phyloP scores from a whole-genome alignment of 495 filamentous ascomycete species.

The Tuber indicum region DNA sequence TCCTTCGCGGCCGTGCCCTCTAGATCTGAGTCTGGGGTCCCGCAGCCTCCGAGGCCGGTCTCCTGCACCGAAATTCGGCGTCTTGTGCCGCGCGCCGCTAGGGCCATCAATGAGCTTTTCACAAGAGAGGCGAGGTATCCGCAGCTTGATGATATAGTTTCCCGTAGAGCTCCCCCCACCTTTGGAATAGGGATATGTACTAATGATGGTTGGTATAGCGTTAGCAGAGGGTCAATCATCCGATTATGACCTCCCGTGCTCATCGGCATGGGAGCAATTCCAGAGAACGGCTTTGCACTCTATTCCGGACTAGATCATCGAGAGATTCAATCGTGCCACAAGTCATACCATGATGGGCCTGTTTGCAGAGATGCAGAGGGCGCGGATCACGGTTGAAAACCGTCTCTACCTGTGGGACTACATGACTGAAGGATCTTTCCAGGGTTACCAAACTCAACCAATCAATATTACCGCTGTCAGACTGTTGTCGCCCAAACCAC shows the following conservation, averaged over 20 bases:
- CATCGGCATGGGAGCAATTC: slow-evolving; percentile 77
- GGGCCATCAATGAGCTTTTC: slow-evolving; percentile 74
- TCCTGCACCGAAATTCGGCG: slow-evolving; percentile 45
- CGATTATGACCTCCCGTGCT: slow-evolving; percentile 71
- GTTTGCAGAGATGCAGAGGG: slow-evolving; percentile 86
- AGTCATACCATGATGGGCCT: slow-evolving; percentile 83
- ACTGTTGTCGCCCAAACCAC: slow-evolving; percentile 63
- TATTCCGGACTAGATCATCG: slow-evolving; percentile 81
- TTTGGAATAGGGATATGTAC: not conserved
- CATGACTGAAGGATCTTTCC: slow-evolving; percentile 47
- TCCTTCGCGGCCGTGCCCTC: slow-evolving; percentile 7
- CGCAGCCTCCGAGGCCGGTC: slow-evolving; percentile 14
- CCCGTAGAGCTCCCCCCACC: slow-evolving; percentile 57
- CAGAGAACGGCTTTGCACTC: slow-evolving; percentile 72
- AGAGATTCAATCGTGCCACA: slow-evolving; percentile 76
- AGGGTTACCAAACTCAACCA: slow-evolving; percentile 78
- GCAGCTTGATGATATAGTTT: slow-evolving; percentile 81
- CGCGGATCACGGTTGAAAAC: slow-evolving; percentile 93
- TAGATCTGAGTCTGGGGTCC: slow-evolving; percentile 4
- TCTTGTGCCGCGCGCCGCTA: slow-evolving; percentile 70
- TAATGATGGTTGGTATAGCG: slow-evolving; percentile 6
- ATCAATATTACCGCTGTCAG: slow-evolving; percentile 80
- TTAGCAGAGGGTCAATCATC: slow-evolving; percentile 73
- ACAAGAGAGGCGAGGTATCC: slow-evolving; percentile 71
- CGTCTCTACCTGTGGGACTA: slow-evolving; percentile 97